Conservation (phyloP, 148 eudicot genomes). For the Oxyria digyna region DNA sequence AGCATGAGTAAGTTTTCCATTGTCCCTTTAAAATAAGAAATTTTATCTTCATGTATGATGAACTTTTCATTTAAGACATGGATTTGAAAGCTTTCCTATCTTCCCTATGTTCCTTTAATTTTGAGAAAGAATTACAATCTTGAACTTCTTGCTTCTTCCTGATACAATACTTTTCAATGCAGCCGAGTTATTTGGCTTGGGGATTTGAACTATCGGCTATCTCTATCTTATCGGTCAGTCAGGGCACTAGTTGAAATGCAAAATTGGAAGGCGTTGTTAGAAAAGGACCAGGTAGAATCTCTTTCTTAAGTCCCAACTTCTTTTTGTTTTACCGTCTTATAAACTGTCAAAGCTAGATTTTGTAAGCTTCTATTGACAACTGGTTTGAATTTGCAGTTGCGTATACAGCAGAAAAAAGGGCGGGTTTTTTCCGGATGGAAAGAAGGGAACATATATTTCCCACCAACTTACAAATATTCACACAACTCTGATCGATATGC, state of each 20-base stretch:
- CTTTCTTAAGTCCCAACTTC: background rate
- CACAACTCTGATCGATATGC: constrained; percentile 88
- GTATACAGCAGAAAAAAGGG: constrained; percentile 74
- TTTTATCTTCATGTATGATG: background rate
- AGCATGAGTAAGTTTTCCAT: constrained; percentile 64
- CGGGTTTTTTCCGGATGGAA: constrained; percentile 80
- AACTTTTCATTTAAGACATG: background rate
- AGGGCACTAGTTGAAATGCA: constrained; percentile 97
- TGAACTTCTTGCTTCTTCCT: too few species aligned
- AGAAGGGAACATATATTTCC: constrained; percentile 92
- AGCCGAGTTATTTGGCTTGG: constrained; percentile 99
- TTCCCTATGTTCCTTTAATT: too few species aligned
- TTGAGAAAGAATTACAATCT: too few species aligned
- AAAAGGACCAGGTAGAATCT: constrained; percentile 69
- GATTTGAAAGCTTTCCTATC: constrained; percentile 2
- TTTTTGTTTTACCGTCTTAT: too few species aligned
- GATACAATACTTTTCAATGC: too few species aligned
- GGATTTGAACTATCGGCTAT: constrained; percentile 82
- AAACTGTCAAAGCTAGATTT: background rate
- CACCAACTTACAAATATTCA: constrained; percentile 93
- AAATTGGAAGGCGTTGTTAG: constrained; percentile 89
- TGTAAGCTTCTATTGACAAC: background rate
- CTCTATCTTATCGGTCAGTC: constrained; percentile 80
- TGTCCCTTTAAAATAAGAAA: background rate
- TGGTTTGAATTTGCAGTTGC: constrained; percentile 36